Evolutionary conservation across 2,329 filamentous ascomycete genomes (phyloP).

Genomic region (Trematosphaeria pertusa): DNA sequence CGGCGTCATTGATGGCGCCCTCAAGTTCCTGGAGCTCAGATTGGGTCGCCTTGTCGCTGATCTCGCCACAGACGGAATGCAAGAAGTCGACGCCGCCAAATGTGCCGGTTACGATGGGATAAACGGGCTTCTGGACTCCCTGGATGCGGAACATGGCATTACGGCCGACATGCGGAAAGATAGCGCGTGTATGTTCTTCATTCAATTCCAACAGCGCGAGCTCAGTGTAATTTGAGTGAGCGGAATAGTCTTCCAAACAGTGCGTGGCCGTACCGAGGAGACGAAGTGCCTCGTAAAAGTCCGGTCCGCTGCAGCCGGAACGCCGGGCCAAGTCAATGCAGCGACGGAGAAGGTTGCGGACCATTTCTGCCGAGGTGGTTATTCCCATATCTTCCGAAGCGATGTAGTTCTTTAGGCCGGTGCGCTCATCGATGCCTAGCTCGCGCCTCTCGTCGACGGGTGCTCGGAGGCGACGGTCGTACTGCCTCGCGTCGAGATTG

Average conservation of each 20-base stretch:
- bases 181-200: conserved; percentile 53
- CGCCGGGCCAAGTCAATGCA: conserved; percentile 81
- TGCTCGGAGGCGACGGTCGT: conserved; percentile 80
- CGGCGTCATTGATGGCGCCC: conserved; percentile 72
- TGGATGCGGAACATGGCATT: conserved; percentile 73
- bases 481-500: conserved; percentile 82
- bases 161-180: conserved; percentile 88
- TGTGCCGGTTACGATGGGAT: conserved; percentile 86
- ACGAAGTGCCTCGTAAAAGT: conserved; percentile 85
- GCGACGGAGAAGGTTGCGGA: conserved; percentile 74
- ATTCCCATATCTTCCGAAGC: conserved; percentile 81
- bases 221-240: conserved; percentile 93
- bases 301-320: conserved; percentile 75
- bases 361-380: conserved; percentile 80
- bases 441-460: conserved; percentile 81
- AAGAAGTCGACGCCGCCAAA: conserved; percentile 96
- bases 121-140: conserved; percentile 72
- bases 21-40: conserved; percentile 90
- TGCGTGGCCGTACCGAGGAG: conserved; percentile 88
- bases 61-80: conserved; percentile 80
- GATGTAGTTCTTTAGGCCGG: conserved; percentile 88
- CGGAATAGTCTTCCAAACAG: conserved; percentile 87
- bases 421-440: conserved; percentile 73
- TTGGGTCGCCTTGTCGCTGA: conserved; percentile 89
- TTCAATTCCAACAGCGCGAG: conserved; percentile 87